Evolutionary conservation across 2,329 filamentous ascomycete genomes (phyloP).

Genomic region (Talaromyces sp.): DNA sequence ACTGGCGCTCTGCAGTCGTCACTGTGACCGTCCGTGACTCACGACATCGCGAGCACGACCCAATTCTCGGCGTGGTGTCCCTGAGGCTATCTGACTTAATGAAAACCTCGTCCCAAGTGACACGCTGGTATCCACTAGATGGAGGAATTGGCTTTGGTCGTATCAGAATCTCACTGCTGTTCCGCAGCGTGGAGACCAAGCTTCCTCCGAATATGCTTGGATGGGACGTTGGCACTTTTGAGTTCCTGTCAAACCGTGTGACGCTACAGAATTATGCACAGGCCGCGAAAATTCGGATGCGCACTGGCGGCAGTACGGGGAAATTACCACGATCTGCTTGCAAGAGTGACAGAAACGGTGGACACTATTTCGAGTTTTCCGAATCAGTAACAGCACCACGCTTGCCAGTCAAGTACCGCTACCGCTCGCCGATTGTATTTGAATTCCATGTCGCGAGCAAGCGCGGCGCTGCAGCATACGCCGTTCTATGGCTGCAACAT

Average conservation of each 20-base stretch:
- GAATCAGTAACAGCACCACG: constrained; percentile 53
- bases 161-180: constrained; percentile 79
- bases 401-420: constrained; percentile 83
- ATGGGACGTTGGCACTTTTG: constrained; percentile 93
- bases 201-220: constrained; percentile 81
- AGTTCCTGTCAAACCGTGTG: constrained; percentile 71
- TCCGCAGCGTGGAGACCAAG: constrained; percentile 80
- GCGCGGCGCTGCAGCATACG: constrained; percentile 67
- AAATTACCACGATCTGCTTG: constrained; percentile 62
- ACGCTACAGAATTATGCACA: constrained; percentile 59
- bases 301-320: constrained; percentile 78
- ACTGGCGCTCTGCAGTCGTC: constrained; percentile 83
- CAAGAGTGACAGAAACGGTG: constrained; percentile 54
- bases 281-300: constrained; percentile 63
- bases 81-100: constrained; percentile 84
- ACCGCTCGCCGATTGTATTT: constrained; percentile 82
- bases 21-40: constrained; percentile 86
- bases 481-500: constrained; percentile 79
- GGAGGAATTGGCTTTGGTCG: constrained; percentile 90
- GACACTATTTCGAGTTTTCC: constrained; percentile 54
- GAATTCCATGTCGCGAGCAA: constrained; percentile 71
- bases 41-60: constrained; percentile 86
- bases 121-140: constrained; percentile 93
- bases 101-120: constrained; percentile 77
- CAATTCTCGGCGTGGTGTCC: constrained; percentile 86